A percentile compares a stretch with the other conserved stretches of the same genome.
Conservation (phyloP, 441 rosid genomes). For the Syzygium malaccense region DNA sequence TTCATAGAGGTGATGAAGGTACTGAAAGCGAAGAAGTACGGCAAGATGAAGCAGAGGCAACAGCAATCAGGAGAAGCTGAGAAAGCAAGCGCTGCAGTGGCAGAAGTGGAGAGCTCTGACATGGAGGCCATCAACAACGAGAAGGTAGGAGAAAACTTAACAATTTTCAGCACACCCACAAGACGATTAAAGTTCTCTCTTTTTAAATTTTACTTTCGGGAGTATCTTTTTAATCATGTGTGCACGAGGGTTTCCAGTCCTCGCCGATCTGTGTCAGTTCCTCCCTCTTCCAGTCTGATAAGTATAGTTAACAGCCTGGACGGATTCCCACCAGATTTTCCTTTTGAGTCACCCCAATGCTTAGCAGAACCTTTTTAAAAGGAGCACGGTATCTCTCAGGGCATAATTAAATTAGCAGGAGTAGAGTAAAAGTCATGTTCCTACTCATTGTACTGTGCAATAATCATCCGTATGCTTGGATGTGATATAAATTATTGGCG, state of each 20-base stretch:
- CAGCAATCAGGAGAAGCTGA: slow-evolving; percentile 24
- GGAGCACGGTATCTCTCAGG: background rate
- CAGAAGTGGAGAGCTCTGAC: slow-evolving; percentile 9
- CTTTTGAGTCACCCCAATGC: background rate
- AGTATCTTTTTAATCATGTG: background rate
- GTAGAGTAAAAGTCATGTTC: background rate
- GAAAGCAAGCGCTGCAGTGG: background rate
- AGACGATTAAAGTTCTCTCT: background rate
- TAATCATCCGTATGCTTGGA: background rate
- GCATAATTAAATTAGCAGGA: background rate
- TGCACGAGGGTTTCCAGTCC: background rate
- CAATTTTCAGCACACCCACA: background rate
- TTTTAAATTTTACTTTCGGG: background rate
- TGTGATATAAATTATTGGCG: background rate
- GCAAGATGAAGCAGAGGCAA: slow-evolving; percentile 51
- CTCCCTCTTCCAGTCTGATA: background rate
- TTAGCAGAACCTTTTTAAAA: background rate
- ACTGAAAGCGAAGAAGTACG: slow-evolving; percentile 69
- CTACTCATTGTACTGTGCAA: background rate
- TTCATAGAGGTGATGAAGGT: slow-evolving; percentile 76
- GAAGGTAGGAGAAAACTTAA: slow-evolving; percentile 12
- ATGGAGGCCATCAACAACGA: slow-evolving; percentile 4
- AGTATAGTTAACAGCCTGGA: background rate
- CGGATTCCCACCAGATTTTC: background rate
- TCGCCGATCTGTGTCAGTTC: background rate